phyloP scores from a whole-genome alignment of 495 filamentous ascomycete genomes.

The Lasiosphaeriaceae sp. region DNA sequence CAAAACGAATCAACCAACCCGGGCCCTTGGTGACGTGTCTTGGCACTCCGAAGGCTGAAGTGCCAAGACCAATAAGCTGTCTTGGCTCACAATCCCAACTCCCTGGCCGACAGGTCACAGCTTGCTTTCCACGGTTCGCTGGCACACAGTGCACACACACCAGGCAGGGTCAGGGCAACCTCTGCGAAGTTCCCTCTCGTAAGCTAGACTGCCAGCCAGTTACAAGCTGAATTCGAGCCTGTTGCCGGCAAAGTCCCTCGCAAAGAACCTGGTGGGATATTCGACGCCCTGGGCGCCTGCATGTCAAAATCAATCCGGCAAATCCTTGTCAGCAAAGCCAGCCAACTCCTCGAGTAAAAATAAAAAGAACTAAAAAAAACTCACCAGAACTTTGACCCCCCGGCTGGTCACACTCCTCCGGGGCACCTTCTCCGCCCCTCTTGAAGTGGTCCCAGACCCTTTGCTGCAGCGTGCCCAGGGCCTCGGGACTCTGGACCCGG shows the following conservation, averaged over 20 bases:
- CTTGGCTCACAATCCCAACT: neutral
- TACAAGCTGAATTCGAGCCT: slow-evolving; percentile 57
- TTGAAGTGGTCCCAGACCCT: slow-evolving; percentile 53
- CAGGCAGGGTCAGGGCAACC: too few species aligned
- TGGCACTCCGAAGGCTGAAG: neutral
- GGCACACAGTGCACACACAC: too few species aligned
- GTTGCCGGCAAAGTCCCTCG: slow-evolving; percentile 61
- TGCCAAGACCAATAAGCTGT: neutral
- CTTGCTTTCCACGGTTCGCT: too few species aligned
- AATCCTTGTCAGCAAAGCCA: neutral
- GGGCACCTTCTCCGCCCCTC: slow-evolving; percentile 44
- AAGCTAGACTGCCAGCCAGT: too few species aligned
- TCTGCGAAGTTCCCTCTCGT: too few species aligned
- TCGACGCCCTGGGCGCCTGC: slow-evolving; percentile 52
- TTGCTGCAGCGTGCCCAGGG: slow-evolving; percentile 43
- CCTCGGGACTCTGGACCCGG: slow-evolving; percentile 40
- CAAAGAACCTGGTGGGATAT: slow-evolving; percentile 60
- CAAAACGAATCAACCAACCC: neutral
- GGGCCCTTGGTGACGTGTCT: neutral
- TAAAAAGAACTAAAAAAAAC: slow-evolving; percentile 12
- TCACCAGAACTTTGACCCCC: slow-evolving; percentile 49
- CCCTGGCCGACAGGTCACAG: too few species aligned
- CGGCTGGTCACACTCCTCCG: slow-evolving; percentile 52
- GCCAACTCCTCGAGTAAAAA: neutral
- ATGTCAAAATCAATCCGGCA: neutral